Evolutionary conservation across 306 rosid species (phyloP), one percentile per base, ranked within the genome.

Genomic region (Vigna reflexopilosa): DNA sequence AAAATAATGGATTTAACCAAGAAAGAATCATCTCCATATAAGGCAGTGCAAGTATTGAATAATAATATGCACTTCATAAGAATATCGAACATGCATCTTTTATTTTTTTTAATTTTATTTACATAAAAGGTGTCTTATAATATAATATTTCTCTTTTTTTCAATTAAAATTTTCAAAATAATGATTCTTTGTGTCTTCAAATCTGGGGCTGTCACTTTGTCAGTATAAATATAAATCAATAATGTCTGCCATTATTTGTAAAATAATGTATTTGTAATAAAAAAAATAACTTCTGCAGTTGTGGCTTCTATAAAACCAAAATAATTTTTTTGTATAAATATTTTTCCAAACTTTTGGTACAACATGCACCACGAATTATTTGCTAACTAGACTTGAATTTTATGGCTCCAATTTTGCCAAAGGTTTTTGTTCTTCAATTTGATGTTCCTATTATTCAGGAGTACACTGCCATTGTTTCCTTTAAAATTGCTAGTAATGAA

Each of bases 201-300:
- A 54, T 77, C 17, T 38, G 28, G 30, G 67, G 22, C 7, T 54
- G 30, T 68, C 34, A 52, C 42, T 42, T 66, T 9, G 8, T 66
- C 45, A 4, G 17, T 19, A 45, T 30, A 54, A 36, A 57, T 30
- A 45, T 30, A 54, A 36, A 57, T 30, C 70, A 70, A 24, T 38
- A 69, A 59, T 57, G n/a, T 45, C 30, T 45, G 63, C 63, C 16
- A 57, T 69, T 14, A 47, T 68, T 77, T 17, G 22, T 47, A 13
- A 34, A 62, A 36, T 20, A 49, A 36, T 63, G 38, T 34, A 45
- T 73, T 73, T 57, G 24, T 26, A 32, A 48, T 7, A 17, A 38
- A 32, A 51, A 40, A 55, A 63, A 63, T 49, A 40, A 42, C 26
- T 56, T 56, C 30, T 57, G 28, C 28, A 68, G 50, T 15, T 66